These are phyloP conservation scores for Nectriaceae sp. DNA, from an alignment of 2,329 filamentous ascomycete species.

Conservation along the genomic window DNA sequence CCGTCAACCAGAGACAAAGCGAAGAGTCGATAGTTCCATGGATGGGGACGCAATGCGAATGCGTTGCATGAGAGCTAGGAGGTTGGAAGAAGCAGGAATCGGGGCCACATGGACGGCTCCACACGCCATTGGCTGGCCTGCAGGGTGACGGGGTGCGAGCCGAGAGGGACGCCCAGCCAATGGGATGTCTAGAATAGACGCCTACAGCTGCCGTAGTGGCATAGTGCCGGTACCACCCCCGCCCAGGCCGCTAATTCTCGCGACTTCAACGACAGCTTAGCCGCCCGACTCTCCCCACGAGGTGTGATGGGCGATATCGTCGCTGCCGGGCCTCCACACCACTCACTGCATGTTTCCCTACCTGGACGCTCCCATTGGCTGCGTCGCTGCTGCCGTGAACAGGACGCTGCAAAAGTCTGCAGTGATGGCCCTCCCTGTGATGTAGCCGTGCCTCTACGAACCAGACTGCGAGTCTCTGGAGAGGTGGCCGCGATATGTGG, in stretches of 20 bases:
- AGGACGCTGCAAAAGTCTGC: neutral
- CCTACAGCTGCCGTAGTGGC: slow-evolving; percentile 4
- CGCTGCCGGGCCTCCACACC: slow-evolving; percentile 11
- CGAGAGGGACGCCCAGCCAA: slow-evolving; percentile 14
- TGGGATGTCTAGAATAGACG: slow-evolving; percentile 25
- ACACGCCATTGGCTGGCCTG: slow-evolving; percentile 22
- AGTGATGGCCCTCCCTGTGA: too few species aligned
- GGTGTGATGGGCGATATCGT: slow-evolving; percentile 23
- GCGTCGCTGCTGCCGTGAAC: neutral
- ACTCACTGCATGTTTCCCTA: slow-evolving; percentile 24
- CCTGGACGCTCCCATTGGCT: slow-evolving; percentile 18
- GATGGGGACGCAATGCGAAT: neutral
- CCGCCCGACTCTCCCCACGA: slow-evolving; percentile 20
- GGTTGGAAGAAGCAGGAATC: neutral
- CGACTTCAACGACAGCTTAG: slow-evolving; percentile 15
- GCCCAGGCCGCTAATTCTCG: neutral
- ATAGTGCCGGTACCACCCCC: neutral
- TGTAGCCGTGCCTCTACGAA: too few species aligned
- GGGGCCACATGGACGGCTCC: neutral
- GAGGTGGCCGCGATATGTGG: too few species aligned
- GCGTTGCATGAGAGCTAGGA: neutral
- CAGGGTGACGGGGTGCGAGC: slow-evolving; percentile 22
- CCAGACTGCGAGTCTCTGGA: too few species aligned
- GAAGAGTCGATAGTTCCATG: too few species aligned
- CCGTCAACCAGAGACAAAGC: too few species aligned